phyloP scores from a whole-genome alignment of 1,139 yeast species.

The Yamadazyma diddensiae region DNA sequence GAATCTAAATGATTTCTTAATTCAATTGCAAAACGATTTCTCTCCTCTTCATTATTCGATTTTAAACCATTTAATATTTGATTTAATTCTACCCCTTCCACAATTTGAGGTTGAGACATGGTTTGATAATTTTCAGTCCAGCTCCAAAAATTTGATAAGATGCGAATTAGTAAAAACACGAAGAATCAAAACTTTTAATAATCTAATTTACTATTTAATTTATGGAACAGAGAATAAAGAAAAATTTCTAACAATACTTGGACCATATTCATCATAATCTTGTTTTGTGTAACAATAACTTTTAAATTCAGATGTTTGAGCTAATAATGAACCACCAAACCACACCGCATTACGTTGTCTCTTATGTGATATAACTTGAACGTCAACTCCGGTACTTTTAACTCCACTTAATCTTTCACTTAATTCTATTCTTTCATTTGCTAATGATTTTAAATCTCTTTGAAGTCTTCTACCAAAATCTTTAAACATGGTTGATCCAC shows the following conservation, averaged over 20 bases:
- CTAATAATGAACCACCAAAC: conserved; percentile 97
- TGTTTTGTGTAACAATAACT: conserved; percentile 95
- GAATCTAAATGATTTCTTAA: conserved; percentile 65
- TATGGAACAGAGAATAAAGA: conserved; percentile 89
- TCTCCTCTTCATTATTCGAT: conserved; percentile 49
- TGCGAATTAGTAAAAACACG: not conserved
- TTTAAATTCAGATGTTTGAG: conserved; percentile 95
- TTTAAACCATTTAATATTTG: conserved; percentile 54
- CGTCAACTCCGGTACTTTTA: conserved; percentile 92
- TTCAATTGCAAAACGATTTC: conserved; percentile 61
- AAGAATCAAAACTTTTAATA: not conserved
- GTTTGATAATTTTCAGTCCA: not conserved
- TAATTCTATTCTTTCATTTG: conserved; percentile 80
- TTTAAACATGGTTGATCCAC: conserved; percentile 98
- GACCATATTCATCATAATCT: conserved; percentile 97
- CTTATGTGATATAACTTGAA: conserved; percentile 94
- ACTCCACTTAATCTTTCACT: conserved; percentile 81
- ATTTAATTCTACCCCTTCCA: conserved; percentile 50
- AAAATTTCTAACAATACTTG: conserved; percentile 94
- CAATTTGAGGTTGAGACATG: conserved; percentile 35
- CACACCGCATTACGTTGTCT: conserved; percentile 98
- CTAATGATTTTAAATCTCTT: conserved; percentile 85
- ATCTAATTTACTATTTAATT: conserved; percentile 6
- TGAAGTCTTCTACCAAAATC: conserved; percentile 97
- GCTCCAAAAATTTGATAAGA: not conserved